These are phyloP conservation scores for Candida silvicultrix DNA, from an alignment of 805 yeast species.

Conservation along the genomic window DNA sequence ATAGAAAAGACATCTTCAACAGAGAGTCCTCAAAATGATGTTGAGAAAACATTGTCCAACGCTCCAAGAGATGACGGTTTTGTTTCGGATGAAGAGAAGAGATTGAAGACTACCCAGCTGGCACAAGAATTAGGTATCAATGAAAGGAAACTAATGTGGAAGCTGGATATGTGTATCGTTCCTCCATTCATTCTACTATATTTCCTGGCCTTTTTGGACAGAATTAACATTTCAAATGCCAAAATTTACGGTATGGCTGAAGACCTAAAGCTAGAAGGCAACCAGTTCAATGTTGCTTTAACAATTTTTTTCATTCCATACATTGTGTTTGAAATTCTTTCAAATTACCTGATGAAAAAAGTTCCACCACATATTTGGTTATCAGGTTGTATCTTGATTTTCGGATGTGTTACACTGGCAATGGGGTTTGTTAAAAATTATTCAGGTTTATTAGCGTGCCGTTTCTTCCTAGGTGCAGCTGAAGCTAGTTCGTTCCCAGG, in stretches of 20 bases:
- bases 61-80: neutral
- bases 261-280: slow-evolving; percentile 42
- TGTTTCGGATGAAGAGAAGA: slow-evolving; percentile 14
- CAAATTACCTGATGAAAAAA: slow-evolving; percentile 32
- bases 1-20: neutral
- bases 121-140: slow-evolving; percentile 45
- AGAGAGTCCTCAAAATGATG: neutral
- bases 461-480: slow-evolving; percentile 46
- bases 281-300: slow-evolving; percentile 37
- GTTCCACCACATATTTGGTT: slow-evolving; percentile 33
- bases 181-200: slow-evolving; percentile 75
- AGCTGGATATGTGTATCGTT: slow-evolving; percentile 61
- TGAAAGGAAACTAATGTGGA: slow-evolving; percentile 51
- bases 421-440: slow-evolving; percentile 37
- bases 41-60: neutral
- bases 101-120: slow-evolving; percentile 22
- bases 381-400: slow-evolving; percentile 25
- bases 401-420: slow-evolving; percentile 37
- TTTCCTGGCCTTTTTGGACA: slow-evolving; percentile 70
- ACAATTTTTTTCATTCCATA: slow-evolving; percentile 45
- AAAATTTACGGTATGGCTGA: slow-evolving; percentile 59
- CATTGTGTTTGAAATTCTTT: slow-evolving; percentile 30
- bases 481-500: slow-evolving; percentile 51
- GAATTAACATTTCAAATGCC: slow-evolving; percentile 82
- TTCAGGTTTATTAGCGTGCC: slow-evolving; percentile 39